phyloP scores from a whole-genome alignment of 179 eudicot species.

The Beta corolliflora region DNA sequence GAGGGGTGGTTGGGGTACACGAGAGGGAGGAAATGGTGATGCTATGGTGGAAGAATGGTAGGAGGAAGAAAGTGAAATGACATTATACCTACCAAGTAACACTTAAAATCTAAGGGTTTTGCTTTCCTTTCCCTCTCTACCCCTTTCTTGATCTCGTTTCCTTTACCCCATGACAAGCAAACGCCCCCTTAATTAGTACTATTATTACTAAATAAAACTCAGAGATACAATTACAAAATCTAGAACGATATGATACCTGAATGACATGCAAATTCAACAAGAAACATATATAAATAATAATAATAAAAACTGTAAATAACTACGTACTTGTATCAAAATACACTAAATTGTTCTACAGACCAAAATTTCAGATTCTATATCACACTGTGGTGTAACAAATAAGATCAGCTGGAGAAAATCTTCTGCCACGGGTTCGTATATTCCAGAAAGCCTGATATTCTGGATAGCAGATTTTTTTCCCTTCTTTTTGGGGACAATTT shows the following conservation, averaged over 20 bases:
- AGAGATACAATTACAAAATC: neutral
- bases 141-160: too few relatives aligned
- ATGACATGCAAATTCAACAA: neutral
- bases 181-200: neutral
- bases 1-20: too few relatives aligned
- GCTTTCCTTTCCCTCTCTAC: too few relatives aligned
- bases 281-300: too few relatives aligned
- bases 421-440: neutral
- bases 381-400: neutral
- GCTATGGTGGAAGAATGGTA: too few relatives aligned
- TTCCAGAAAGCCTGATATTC: neutral
- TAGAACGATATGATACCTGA: neutral
- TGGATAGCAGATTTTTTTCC: neutral
- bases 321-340: neutral
- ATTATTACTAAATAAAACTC: neutral
- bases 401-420: neutral
- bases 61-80: too few relatives aligned
- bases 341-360: neutral
- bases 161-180: too few relatives aligned
- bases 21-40: too few relatives aligned
- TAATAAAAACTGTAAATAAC: neutral
- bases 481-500: neutral
- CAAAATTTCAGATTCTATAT: slow-evolving; percentile 3
- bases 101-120: too few relatives aligned
- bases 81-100: too few relatives aligned